Percentiles rank a stretch among this genome's conserved stretches.
Conservation (phyloP, 2,329 filamentous ascomycete species). For the Fusarium guadeloupense region DNA sequence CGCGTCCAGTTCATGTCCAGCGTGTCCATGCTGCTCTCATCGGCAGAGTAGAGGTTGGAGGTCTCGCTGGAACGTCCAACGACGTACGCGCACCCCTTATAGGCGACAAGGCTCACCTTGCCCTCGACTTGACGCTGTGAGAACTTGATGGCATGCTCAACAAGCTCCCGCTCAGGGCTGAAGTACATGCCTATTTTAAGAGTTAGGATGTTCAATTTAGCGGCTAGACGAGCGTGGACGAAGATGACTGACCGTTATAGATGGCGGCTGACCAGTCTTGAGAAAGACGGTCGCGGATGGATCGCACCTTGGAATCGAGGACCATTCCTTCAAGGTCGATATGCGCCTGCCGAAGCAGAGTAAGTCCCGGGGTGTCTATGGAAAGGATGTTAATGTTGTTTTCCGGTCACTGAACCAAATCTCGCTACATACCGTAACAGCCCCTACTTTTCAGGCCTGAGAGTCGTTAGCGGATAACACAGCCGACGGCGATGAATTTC, state of each 20-base stretch:
- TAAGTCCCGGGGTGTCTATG: constrained; percentile 20
- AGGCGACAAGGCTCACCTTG: constrained; percentile 48
- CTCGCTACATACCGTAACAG: constrained; percentile 16
- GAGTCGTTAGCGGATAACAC: neutral
- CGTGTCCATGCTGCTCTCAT: constrained; percentile 60
- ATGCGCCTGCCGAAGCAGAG: constrained; percentile 44
- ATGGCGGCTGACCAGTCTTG: constrained; percentile 56
- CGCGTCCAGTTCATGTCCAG: constrained; percentile 66
- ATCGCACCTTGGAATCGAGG: constrained; percentile 62
- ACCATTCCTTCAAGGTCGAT: constrained; percentile 64
- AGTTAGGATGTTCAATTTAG: neutral
- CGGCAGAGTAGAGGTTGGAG: constrained; percentile 61
- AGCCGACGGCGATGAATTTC: neutral
- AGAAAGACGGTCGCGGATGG: constrained; percentile 60
- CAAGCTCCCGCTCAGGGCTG: constrained; percentile 60
- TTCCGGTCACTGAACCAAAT: neutral
- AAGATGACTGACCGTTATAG: constrained; percentile 56
- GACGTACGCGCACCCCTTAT: constrained; percentile 62
- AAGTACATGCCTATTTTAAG: constrained; percentile 56
- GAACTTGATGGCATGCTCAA: constrained; percentile 56
- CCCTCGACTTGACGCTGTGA: constrained; percentile 60
- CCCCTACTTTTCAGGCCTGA: constrained; percentile 54
- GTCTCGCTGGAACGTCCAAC: constrained; percentile 57
- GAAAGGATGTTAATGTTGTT: neutral
- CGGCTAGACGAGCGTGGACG: neutral